phyloP scores from a whole-genome alignment of 164 flowering plant species.

The Vitis cinerea region DNA sequence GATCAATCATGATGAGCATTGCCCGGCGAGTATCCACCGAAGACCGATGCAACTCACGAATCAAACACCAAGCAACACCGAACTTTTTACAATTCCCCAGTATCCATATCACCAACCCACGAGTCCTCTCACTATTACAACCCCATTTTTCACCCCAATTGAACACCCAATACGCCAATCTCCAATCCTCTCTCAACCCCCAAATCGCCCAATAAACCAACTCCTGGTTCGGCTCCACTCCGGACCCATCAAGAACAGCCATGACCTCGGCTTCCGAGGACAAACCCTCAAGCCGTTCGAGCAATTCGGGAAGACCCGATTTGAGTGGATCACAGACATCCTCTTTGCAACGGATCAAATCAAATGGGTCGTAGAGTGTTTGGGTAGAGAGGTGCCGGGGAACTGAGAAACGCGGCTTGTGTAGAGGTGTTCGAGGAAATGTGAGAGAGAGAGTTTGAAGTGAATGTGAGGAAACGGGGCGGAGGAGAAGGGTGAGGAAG shows the following conservation, averaged over 20 bases:
- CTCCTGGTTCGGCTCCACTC: slow-evolving; percentile 32
- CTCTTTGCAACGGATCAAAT: slow-evolving; percentile 4
- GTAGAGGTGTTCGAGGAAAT: slow-evolving; percentile 40
- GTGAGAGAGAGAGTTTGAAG: slow-evolving; percentile 20
- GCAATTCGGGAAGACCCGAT: slow-evolving; percentile 27
- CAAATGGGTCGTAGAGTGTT: slow-evolving; percentile 17
- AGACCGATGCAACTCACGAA: slow-evolving; percentile 45
- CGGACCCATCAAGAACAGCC: slow-evolving; percentile 44
- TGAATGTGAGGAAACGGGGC: neutral
- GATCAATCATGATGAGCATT: slow-evolving; percentile 69
- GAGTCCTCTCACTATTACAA: slow-evolving; percentile 29
- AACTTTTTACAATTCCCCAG: slow-evolving; percentile 67
- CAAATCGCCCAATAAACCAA: slow-evolving; percentile 55
- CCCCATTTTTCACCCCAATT: slow-evolving; percentile 63
- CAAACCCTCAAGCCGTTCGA: slow-evolving; percentile 29
- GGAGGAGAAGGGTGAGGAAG: neutral
- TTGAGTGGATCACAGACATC: slow-evolving; percentile 8
- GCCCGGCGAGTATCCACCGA: slow-evolving; percentile 41
- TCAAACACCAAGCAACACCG: slow-evolving; percentile 70
- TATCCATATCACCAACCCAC: slow-evolving; percentile 72
- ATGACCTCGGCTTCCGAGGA: slow-evolving; percentile 47
- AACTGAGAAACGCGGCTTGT: slow-evolving; percentile 15
- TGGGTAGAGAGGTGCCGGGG: slow-evolving; percentile 18
- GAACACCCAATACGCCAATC: slow-evolving; percentile 65
- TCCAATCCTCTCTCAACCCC: slow-evolving; percentile 71